Percentiles rank a stretch among this genome's conserved stretches.
phyloP scores from a whole-genome alignment of 345 rosid species.

The Citrus reticulata region DNA sequence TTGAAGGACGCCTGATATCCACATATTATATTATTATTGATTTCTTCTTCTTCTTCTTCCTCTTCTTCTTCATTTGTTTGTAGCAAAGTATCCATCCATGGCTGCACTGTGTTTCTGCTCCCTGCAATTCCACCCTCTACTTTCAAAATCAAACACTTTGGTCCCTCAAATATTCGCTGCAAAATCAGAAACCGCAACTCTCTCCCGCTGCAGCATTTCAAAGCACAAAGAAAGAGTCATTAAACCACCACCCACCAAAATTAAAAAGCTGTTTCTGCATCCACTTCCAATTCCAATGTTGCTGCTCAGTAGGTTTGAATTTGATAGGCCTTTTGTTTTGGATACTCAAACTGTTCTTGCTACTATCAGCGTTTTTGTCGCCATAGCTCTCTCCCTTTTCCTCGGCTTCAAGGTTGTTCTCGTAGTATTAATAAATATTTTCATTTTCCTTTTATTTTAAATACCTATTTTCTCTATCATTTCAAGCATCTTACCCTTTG shows the following conservation, averaged over 20 bases:
- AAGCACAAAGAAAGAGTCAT: constrained; percentile 19
- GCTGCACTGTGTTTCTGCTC: constrained; percentile 33
- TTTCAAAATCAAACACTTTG: constrained; percentile 3
- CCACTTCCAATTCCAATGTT: constrained; percentile 28
- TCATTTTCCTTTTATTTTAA: neutral
- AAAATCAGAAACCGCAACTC: constrained; percentile 22
- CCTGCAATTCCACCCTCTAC: constrained; percentile 14
- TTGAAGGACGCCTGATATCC: constrained; percentile 18
- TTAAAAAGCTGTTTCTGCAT: constrained; percentile 36
- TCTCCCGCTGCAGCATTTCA: constrained; percentile 18
- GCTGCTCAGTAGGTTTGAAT: constrained; percentile 48
- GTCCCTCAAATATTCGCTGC: constrained; percentile 14
- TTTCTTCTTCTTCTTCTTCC: neutral
- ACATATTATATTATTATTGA: constrained; percentile 24
- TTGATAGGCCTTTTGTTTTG: constrained; percentile 40
- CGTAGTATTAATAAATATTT: neutral
- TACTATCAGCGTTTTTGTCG: constrained; percentile 70
- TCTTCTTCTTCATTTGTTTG: too few species aligned
- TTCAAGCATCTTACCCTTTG: neutral
- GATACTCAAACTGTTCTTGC: constrained; percentile 77
- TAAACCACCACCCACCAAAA: constrained; percentile 19
- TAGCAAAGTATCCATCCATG: constrained; percentile 48
- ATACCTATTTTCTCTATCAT: neutral
- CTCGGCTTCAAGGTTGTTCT: constrained; percentile 70
- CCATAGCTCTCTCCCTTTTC: constrained; percentile 77